These are phyloP conservation scores for Pythium periplocum DNA, from an alignment of 352 stramenopile genomes.

Conservation along the genomic window DNA sequence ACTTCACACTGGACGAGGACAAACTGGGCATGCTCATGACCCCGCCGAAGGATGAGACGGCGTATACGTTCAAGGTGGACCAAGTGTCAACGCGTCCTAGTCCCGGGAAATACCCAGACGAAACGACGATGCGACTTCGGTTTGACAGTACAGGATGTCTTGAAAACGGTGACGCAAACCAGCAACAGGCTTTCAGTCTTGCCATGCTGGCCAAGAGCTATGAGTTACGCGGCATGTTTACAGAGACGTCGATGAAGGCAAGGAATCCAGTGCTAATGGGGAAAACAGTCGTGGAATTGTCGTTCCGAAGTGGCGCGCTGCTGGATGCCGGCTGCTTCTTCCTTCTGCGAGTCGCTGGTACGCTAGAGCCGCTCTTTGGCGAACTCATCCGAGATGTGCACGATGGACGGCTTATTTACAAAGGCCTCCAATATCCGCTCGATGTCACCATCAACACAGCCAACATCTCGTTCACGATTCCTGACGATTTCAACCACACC, in stretches of 20 bases:
- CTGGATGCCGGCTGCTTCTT: conserved; percentile 55
- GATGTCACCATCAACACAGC: conserved; percentile 40
- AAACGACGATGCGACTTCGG: conserved; percentile 41
- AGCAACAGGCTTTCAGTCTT: conserved; percentile 53
- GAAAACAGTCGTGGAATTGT: conserved; percentile 45
- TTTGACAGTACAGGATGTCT: conserved; percentile 56
- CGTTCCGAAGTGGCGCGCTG: conserved; percentile 53
- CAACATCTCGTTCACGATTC: conserved; percentile 78
- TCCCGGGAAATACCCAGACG: conserved; percentile 54
- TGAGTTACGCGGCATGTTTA: conserved; percentile 49
- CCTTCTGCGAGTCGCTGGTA: conserved; percentile 55
- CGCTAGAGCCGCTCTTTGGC: conserved; percentile 52
- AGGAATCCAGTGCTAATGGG: conserved; percentile 40
- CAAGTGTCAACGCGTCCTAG: conserved; percentile 50
- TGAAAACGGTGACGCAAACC: conserved; percentile 10
- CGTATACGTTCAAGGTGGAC: conserved; percentile 51
- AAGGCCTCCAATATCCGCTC: conserved; percentile 26
- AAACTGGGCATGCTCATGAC: conserved; percentile 33
- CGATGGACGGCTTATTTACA: conserved; percentile 33
- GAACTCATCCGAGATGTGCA: conserved; percentile 47
- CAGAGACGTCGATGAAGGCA: conserved; percentile 43
- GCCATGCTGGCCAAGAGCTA: conserved; percentile 50
- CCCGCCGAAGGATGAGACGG: conserved; percentile 16
- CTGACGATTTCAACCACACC: conserved; percentile 36
- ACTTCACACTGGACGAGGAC: conserved; percentile 34